Base-by-base conservation (phyloP, 2,329 filamentous ascomycete genomes). In the Lomentospora prolificans region DNA sequence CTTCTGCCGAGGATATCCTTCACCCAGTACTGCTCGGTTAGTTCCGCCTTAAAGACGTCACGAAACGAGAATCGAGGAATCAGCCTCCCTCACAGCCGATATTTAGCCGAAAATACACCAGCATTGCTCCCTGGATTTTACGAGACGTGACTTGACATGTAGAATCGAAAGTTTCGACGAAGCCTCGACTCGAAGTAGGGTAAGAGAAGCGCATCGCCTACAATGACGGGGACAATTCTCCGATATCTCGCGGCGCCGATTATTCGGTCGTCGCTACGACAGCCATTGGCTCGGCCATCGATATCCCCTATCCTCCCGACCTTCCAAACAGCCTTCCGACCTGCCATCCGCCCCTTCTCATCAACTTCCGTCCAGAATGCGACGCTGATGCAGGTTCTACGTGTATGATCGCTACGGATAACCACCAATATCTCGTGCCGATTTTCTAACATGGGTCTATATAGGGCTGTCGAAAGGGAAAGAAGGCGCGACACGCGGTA, bases 401-500 rank as follows among this genome's bases (percentile, higher is more conserved):
- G 80, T 60, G 75, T 76, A 67, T 58, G 72, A 24, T 51, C 33
- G 25, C 7, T 27, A 10, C 22, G 5, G 6, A 44, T 31, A 28
- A 9, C 12, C 9, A n/a, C 12, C 50, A 8, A 46, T 3, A 14
- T 36, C 48, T 24, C 6, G 2, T 28, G 6, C 17, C 31, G 50
- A 19, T 12, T 25, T 28, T 51, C 19, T 53, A 17, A 51, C 24
- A 12, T n/a, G 6, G 12, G 44, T 17, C 59, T 69, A 17, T 22
- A 24, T 70, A 84, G 69, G 89, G 90, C 62, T 91, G 89, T 66
- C 87, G 94, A 59, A 82, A 82, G 63, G 78, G 83, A 51, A 90
- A 95, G 72, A 82, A 82, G 58, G 88, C 87, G 1, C 89, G 94
- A 61, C 90, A 95, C 72, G 82, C 89, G 62, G 85, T 89, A 53